Evolutionary conservation across 2,329 filamentous ascomycete species (phyloP).

Genomic region (Paecilomyces formosus): DNA sequence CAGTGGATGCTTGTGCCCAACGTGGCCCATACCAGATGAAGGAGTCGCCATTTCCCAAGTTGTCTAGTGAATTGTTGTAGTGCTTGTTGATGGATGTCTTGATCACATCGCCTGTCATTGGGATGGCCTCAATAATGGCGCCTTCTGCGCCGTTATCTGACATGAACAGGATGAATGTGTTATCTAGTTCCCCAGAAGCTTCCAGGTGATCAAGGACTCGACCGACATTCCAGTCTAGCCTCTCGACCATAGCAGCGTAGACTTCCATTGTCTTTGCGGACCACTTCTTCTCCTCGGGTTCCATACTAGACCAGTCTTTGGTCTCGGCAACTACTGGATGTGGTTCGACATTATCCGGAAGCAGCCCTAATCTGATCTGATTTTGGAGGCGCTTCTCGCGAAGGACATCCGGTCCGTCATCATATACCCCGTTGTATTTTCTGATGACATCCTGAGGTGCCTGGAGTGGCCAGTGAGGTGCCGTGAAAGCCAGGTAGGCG

Average conservation of each 20-base stretch:
- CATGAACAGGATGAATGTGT: conserved; percentile 59
- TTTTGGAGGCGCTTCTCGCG: conserved; percentile 46
- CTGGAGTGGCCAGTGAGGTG: conserved; percentile 58
- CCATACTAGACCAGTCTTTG: conserved; percentile 30
- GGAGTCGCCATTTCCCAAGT: conserved; percentile 49
- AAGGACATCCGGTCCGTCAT: conserved; percentile 53
- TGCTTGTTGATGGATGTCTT: conserved; percentile 50
- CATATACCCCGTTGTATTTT: conserved; percentile 55
- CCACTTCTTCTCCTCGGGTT: conserved; percentile 29
- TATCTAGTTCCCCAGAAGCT: conserved; percentile 51
- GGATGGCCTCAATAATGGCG: conserved; percentile 51
- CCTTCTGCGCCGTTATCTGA: conserved; percentile 58
- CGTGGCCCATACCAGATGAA: conserved; percentile 56
- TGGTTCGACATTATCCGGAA: conserved; percentile 38
- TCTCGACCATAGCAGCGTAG: conserved; percentile 58
- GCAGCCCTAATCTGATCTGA: conserved; percentile 52
- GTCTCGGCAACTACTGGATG: conserved; percentile 37
- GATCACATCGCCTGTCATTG: conserved; percentile 48
- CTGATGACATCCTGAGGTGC: conserved; percentile 48
- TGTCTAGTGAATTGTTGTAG: conserved; percentile 52
- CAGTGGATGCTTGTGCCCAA: conserved; percentile 50
- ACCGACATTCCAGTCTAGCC: conserved; percentile 54
- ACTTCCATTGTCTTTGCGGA: conserved; percentile 51
- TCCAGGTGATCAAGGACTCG: conserved; percentile 51
- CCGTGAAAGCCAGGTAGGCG: conserved; percentile 54